Evolutionary conservation across 2,329 filamentous ascomycete genomes (phyloP).

Genomic region (Neoscytalidium dimidiatum): DNA sequence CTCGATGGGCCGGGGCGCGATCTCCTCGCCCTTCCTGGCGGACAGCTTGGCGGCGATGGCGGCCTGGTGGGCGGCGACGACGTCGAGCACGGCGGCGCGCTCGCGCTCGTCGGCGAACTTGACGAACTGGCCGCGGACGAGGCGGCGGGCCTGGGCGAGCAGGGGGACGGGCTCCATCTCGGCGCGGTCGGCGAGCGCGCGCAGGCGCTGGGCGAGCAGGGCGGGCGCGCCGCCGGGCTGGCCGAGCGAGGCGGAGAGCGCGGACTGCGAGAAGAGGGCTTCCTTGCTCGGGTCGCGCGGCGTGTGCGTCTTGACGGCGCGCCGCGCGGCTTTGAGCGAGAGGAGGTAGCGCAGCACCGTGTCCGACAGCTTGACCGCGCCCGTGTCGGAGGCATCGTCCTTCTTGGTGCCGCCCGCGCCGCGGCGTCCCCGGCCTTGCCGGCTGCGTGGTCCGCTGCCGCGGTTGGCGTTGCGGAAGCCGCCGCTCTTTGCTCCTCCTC

Average conservation of each 20-base stretch:
- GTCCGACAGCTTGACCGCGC: neutral
- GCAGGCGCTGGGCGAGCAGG: constrained; percentile 9
- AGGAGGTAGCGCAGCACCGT: constrained; percentile 13
- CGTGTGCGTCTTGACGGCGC: neutral
- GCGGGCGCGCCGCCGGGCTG: constrained; percentile 3
- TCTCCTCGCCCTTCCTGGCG: constrained; percentile 13
- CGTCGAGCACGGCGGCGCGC: constrained; percentile 12
- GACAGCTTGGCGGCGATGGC: constrained; percentile 10
- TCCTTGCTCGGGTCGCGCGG: neutral
- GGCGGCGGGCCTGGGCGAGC: constrained; percentile 5
- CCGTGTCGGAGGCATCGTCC: neutral
- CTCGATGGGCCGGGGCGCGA: constrained; percentile 9
- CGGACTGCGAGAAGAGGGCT: neutral
- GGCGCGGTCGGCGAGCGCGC: constrained; percentile 3
- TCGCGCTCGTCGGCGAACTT: constrained; percentile 9
- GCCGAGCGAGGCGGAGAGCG: constrained; percentile 13
- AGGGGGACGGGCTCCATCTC: neutral
- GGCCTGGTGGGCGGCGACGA: constrained; percentile 5
- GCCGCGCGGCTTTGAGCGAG: neutral
- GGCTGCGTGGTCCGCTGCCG: neutral
- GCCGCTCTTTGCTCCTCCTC: neutral
- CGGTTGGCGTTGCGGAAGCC: neutral
- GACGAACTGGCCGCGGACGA: constrained; percentile 16
- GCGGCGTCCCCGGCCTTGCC: neutral
- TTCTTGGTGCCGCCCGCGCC: neutral